Evolutionary conservation across 2,329 filamentous ascomycete genomes (phyloP), one percentile per base, ranked within the genome.

Genomic region (Fusarium falciforme): DNA sequence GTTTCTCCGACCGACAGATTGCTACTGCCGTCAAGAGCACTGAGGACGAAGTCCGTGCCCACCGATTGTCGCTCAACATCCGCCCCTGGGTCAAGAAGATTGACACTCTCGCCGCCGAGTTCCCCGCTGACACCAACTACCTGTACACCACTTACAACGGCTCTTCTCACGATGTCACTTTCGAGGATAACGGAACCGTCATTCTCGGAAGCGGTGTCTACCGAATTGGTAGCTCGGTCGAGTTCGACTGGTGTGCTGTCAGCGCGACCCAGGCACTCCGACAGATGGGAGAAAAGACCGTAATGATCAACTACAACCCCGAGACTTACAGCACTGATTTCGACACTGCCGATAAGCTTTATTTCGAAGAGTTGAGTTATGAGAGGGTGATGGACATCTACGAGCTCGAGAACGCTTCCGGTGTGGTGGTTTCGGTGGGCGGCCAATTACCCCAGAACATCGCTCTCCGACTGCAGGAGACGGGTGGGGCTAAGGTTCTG

Each of bases 301-400:
- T 98, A 67, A 97, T 98, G 94, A 96, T 99, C 80, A 98, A 98
- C 80, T 93, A 91, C 78, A 96, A 96, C 78, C 94, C 94, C 0
- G 94, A 98, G 79, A 98, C 95, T 0, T 91, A 90, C 68, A 87
- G 81, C 64, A 98, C 96, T 0, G 96, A 98, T 83, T 96, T 93
- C 81, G 96, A 99, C 78, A 91, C 90, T 11, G 94, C 95, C 10
- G 96, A 98, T 79, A 94, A 92, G 79, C 90, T 99, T 6, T 99
- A 98, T 85, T 99, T 99, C 75, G 96, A 98, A 78, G 96, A 99
- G 84, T 85, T 98, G 64, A 96, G 93, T 83, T 98, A 98, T 82
- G 96, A 98, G 86, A 93, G 96, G 81, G 96, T 98, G 11, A 97
- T 98, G 94, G 96, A 99, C 83, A 98, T 98, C 75, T 98, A 98